Evolutionary conservation across 495 filamentous ascomycete species (phyloP).

Genomic region (Aspergillus carlsbadensis): DNA sequence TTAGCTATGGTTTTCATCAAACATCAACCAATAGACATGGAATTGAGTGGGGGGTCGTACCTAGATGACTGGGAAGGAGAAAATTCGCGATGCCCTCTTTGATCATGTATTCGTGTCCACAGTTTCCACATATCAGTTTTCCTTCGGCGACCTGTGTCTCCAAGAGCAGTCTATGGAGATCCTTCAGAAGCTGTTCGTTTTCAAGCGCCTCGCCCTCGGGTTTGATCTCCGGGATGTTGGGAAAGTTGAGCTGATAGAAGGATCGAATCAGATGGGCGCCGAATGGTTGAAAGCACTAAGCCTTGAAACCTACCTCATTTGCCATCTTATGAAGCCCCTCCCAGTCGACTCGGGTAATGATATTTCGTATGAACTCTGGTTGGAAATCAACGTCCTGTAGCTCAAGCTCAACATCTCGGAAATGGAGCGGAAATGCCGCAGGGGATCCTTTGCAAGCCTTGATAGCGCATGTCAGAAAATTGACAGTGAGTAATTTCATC

Average conservation of each 20-base stretch:
- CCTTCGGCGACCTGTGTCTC: slow-evolving; percentile 89
- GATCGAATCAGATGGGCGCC: not conserved
- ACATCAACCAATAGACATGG: not conserved
- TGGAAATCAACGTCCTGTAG: slow-evolving; percentile 78
- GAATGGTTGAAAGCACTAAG: not conserved
- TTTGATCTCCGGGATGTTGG: slow-evolving; percentile 65
- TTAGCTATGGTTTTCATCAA: not conserved
- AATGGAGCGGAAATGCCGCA: slow-evolving; percentile 83
- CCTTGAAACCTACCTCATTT: slow-evolving; percentile 62
- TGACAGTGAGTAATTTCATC: slow-evolving; percentile 93
- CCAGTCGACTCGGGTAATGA: slow-evolving; percentile 90
- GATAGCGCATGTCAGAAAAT: slow-evolving; percentile 95
- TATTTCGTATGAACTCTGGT: slow-evolving; percentile 71
- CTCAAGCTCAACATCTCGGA: slow-evolving; percentile 84
- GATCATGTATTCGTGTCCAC: slow-evolving; percentile 88
- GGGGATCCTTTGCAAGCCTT: slow-evolving; percentile 83
- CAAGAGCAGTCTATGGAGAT: slow-evolving; percentile 78
- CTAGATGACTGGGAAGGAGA: slow-evolving; percentile 87
- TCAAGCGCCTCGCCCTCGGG: slow-evolving; percentile 54
- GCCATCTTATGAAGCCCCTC: slow-evolving; percentile 68
- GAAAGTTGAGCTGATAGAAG: slow-evolving; percentile 67
- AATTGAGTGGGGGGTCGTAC: slow-evolving; percentile 48
- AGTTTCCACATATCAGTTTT: slow-evolving; percentile 85
- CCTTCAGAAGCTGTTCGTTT: slow-evolving; percentile 65
- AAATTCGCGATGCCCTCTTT: slow-evolving; percentile 97